Percentiles rank a stretch among this genome's conserved stretches.
phyloP scores from a whole-genome alignment of 257 asterid species.

The Nicotiana benthamiana region DNA sequence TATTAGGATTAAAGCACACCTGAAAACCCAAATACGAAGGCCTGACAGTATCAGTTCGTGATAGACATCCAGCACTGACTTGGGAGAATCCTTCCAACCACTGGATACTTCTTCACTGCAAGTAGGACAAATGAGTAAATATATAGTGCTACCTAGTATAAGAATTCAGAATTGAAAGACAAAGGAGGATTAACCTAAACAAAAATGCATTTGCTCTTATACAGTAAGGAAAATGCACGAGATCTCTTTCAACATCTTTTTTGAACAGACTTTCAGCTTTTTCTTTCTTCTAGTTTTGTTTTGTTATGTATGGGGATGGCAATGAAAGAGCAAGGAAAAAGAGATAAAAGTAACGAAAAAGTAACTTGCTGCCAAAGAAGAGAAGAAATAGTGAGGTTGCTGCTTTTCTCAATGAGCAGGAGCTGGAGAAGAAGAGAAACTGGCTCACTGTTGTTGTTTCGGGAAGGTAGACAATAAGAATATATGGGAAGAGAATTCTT shows the following conservation, averaged over 20 bases:
- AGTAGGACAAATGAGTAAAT: slow-evolving; percentile 3
- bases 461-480: background rate
- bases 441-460: background rate
- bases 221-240: background rate
- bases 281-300: background rate
- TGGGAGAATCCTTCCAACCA: slow-evolving; percentile 76
- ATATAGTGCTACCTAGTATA: background rate
- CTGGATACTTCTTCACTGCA: slow-evolving; percentile 48
- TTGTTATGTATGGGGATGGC: background rate
- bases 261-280: background rate
- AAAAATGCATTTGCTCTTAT: background rate
- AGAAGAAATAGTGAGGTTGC: background rate
- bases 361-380: background rate
- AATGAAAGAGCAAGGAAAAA: background rate
- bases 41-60: slow-evolving; percentile 64
- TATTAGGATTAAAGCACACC: slow-evolving; percentile 34
- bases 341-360: background rate
- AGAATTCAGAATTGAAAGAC: background rate
- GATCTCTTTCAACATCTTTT: background rate
- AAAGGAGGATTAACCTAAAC: background rate
- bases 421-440: background rate
- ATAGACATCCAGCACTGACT: slow-evolving; percentile 60
- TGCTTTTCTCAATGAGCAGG: background rate
- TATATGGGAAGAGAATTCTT: background rate
- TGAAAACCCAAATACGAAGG: slow-evolving; percentile 90